Base-by-base conservation (phyloP, 495 filamentous ascomycete species). In the Xylaria longipes region DNA sequence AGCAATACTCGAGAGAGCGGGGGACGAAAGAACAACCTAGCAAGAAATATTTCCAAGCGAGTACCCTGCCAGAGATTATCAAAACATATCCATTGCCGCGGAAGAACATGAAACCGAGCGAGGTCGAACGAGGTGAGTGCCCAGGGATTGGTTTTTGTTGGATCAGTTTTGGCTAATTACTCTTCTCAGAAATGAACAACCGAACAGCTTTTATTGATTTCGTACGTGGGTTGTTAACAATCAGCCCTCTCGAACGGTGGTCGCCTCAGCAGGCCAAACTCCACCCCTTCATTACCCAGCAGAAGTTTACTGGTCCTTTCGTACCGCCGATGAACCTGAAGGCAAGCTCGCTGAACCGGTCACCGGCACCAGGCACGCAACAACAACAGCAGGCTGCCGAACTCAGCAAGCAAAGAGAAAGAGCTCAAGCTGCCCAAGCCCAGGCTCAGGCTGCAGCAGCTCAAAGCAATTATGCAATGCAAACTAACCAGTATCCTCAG, bases 131-230 rank as follows among this genome's bases (percentile, higher is more conserved):
- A 92, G 97, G 97, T 98, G 85, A 72, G 89, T 79, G 50, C 9
- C 14, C 43, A 31, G 46, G 3, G 22, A 50, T 35, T n/a, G 20
- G 54, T 9, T 37, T 3, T 33, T 20, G 3, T 29, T 31, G 11
- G 17, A 46, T 25, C 14, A 31, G 22, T 25, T 15, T 27, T 1
- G 14, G 67, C 75, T 79, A 65, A 60, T 68, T 25, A n/a, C 11
- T 46, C 56, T 48, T 50, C 27, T 31, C 76, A 99, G 97, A 99
- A 89, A 94, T 99, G 89, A 96, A 95, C 76, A 99, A 98, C 77
- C 91, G 97, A 63, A 88, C 95, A 66, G 93, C 97, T n/a, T 99
- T 99, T 77, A 99, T 98, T 75, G 97, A 99, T 80, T 99, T 99
- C 72, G 96, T 98, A n/a, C 91, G 95, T 73, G 97, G 97, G 12